Evolutionary conservation across 2,329 filamentous ascomycete genomes (phyloP).

Genomic region (Exophiala mesophila): DNA sequence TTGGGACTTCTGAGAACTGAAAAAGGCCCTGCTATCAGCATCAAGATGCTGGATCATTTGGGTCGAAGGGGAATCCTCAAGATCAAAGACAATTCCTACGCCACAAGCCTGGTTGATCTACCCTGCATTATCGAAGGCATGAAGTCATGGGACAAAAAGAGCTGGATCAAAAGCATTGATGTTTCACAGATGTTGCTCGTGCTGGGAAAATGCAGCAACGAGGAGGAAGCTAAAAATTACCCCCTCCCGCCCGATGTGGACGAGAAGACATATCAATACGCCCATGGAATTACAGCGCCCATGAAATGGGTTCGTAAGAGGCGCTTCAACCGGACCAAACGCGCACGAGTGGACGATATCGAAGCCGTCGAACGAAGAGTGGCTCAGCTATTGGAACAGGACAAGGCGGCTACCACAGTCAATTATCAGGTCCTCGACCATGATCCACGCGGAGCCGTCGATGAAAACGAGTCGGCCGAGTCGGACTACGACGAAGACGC

Average conservation of each 20-base stretch:
- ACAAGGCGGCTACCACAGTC: constrained; percentile 57
- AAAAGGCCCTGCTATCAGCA: constrained; percentile 69
- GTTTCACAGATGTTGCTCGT: constrained; percentile 86
- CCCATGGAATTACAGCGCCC: constrained; percentile 80
- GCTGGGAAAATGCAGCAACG: constrained; percentile 61
- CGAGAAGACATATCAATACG: constrained; percentile 64
- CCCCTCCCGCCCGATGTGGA: constrained; percentile 70
- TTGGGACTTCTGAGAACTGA: constrained; percentile 62
- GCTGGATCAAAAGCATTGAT: constrained; percentile 84
- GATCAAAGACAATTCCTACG: constrained; percentile 66
- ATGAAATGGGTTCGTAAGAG: constrained; percentile 81
- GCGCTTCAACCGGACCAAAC: constrained; percentile 65
- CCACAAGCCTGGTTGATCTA: constrained; percentile 73
- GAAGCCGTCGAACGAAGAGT: constrained; percentile 79
- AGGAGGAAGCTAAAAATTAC: constrained; percentile 60
- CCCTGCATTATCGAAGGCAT: constrained; percentile 84
- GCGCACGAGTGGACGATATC: constrained; percentile 75
- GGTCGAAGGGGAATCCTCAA: constrained; percentile 68
- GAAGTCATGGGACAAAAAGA: constrained; percentile 88
- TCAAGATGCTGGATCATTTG: constrained; percentile 69
- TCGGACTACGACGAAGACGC: constrained; percentile 49
- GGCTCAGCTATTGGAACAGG: constrained; percentile 65
- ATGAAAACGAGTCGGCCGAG: constrained; percentile 44
- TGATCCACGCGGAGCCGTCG: constrained; percentile 37
- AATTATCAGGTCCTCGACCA: constrained; percentile 61